Conservation (phyloP, 2,329 filamentous ascomycete species). For the Fonsecaea nubica region DNA sequence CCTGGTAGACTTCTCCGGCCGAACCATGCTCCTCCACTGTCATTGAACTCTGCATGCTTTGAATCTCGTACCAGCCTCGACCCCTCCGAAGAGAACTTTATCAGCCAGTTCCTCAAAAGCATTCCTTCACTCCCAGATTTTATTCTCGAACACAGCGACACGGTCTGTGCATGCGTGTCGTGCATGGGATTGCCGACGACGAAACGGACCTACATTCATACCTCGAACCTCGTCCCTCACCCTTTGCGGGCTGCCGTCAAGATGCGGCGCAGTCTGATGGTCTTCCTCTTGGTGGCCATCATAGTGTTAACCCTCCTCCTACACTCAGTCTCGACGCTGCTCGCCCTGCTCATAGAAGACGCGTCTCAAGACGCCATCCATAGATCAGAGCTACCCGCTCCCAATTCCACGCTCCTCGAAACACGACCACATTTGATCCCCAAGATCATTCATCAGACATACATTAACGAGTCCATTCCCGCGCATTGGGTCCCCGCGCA, state of each 20-base stretch:
- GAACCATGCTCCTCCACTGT: slow-evolving; percentile 12
- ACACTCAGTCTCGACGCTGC: slow-evolving; percentile 72
- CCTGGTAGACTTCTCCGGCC: not conserved
- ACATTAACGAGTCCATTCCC: slow-evolving; percentile 73
- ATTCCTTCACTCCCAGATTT: not conserved
- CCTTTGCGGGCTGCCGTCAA: slow-evolving; percentile 39
- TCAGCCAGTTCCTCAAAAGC: not conserved
- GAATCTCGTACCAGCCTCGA: slow-evolving; percentile 10
- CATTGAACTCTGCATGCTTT: slow-evolving; percentile 9
- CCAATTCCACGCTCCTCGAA: slow-evolving; percentile 66
- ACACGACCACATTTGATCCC: slow-evolving; percentile 68
- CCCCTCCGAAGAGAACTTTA: not conserved
- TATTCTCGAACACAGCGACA: not conserved
- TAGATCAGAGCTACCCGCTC: slow-evolving; percentile 69
- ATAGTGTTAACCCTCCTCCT: slow-evolving; percentile 69
- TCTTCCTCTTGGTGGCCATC: slow-evolving; percentile 70
- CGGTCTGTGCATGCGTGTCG: not conserved
- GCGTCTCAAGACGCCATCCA: slow-evolving; percentile 71
- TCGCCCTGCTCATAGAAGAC: slow-evolving; percentile 72
- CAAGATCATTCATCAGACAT: slow-evolving; percentile 80
- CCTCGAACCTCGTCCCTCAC: slow-evolving; percentile 3
- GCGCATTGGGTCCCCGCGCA: slow-evolving; percentile 70
- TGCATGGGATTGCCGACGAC: slow-evolving; percentile 1
- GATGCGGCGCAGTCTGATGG: slow-evolving; percentile 66
- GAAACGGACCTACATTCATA: not conserved